phyloP scores from a whole-genome alignment of 2,329 filamentous ascomycete genomes.

The Cyphellophora europaea region DNA sequence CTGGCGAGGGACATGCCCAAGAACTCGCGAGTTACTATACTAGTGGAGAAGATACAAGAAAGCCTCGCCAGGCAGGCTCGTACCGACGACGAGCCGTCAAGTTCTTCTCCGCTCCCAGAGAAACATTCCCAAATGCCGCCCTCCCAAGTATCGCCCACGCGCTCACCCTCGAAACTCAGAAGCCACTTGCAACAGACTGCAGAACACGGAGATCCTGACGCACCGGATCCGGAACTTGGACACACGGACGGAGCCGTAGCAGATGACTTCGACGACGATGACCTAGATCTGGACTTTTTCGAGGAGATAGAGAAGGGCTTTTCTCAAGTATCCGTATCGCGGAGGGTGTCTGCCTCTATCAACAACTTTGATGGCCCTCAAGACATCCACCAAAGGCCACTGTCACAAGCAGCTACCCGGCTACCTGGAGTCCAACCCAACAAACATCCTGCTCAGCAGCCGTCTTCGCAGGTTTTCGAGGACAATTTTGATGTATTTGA shows the following conservation, averaged over 20 bases:
- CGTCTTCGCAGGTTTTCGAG: not conserved
- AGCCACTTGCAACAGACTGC: no score
- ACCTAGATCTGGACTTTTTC: slow-evolving; percentile 35
- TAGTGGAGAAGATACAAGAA: slow-evolving; percentile 58
- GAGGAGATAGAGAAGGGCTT: slow-evolving; percentile 25
- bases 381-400: no score
- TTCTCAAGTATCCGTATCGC: slow-evolving; percentile 4
- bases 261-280: slow-evolving; percentile 37
- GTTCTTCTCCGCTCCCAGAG: slow-evolving; percentile 34
- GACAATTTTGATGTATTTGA: slow-evolving; percentile 18
- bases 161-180: not conserved
- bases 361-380: not conserved
- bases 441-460: not conserved
- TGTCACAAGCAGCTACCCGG: not conserved
- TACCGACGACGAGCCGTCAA: slow-evolving; percentile 26
- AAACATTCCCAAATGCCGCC: slow-evolving; percentile 9
- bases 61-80: slow-evolving; percentile 29
- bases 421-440: not conserved
- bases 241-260: not conserved
- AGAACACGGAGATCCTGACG: no score
- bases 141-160: slow-evolving; percentile 8
- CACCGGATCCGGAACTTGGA: no score
- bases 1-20: slow-evolving; percentile 29
- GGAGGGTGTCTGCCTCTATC: not conserved
- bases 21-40: slow-evolving; percentile 41